A percentile compares a stretch with the other conserved stretches of the same genome.
Conservation (phyloP, 2,329 filamentous ascomycete genomes). For the Epichloe gansuensis region DNA sequence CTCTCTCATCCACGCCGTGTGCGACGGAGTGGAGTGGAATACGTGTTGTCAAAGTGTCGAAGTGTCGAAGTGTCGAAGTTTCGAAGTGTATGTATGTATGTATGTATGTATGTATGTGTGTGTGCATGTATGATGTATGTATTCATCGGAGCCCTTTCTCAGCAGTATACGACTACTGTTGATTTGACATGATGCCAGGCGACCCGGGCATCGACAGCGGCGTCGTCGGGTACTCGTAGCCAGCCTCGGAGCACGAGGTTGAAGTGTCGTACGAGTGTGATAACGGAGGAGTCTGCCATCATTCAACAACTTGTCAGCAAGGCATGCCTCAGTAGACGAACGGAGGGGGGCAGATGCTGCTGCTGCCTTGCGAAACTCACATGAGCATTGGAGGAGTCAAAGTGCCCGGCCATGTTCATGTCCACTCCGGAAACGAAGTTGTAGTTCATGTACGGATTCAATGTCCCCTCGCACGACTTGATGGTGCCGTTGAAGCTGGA, state of each 20-base stretch:
- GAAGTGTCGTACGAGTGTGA: constrained; percentile 62
- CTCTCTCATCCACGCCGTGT: not conserved
- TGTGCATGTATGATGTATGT: not conserved
- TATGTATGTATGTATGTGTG: not conserved
- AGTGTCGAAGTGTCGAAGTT: no score
- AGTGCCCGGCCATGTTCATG: constrained; percentile 45
- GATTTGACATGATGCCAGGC: constrained; percentile 35
- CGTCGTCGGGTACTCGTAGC: constrained; percentile 54
- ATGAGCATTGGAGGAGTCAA: constrained; percentile 59
- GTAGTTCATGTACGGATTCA: constrained; percentile 57
- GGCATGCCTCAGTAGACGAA: constrained; percentile 26
- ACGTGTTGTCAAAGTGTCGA: no score
- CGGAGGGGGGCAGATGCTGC: constrained; percentile 20
- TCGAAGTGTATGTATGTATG: not conserved
- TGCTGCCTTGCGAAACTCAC: constrained; percentile 45
- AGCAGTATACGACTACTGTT: constrained; percentile 3
- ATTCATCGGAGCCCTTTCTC: no score
- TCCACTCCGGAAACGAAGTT: constrained; percentile 52
- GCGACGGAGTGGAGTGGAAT: not conserved
- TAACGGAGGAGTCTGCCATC: constrained; percentile 57
- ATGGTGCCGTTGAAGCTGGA: constrained; percentile 46
- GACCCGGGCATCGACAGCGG: constrained; percentile 63
- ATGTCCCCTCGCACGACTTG: constrained; percentile 40
- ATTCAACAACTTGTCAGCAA: constrained; percentile 30
- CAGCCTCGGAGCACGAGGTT: constrained; percentile 45